Evolutionary conservation across 495 filamentous ascomycete genomes (phyloP), one percentile per base, ranked within the genome.

Genomic region (Hypoxylon trugodes): DNA sequence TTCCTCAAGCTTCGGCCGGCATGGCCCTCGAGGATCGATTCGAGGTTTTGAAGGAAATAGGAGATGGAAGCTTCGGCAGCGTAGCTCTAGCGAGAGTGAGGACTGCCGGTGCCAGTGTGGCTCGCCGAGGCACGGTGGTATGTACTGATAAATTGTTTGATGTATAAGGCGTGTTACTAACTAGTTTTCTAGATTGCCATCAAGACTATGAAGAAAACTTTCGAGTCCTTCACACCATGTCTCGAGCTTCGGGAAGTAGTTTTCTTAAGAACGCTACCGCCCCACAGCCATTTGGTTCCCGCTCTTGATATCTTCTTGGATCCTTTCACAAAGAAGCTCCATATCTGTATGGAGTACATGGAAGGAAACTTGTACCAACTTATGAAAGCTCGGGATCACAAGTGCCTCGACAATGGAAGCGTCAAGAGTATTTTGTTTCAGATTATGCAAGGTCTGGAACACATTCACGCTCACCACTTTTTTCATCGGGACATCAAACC

Each of bases 161-260:
- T 48, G 22, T 6, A 12, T 13, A 41, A 42, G 22, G 35, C 13
- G 13, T 33, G 53, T 56, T 16, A 66, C 73, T 80, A 42, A 78
- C 57, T 25, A 45, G n/a, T 30, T 42, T 22, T 41, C 19, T 58
- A 98, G 95, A 92, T 98, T 66, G 95, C 95, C 2, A 97, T 99
- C 73, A 99, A 99, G 81, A 97, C 95, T 13, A 98, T 99, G 96
- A 99, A 99, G 84, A 99, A 99, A 84, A 92, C 90, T 0, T 99
- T 98, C 66, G 93, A 98, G 32, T 94, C 90, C 3, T 91, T 98
- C 70, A 77, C 82, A 18, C 91, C 90, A 35, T 98, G 96, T 73
- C 73, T 96, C 59, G 95, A 99, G 71, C 81, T 99, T 40, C 86
- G 95, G 56, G 96, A 99, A 74, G 96, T 99, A 48, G 93, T 98